Evolutionary conservation across 2,329 filamentous ascomycete genomes (phyloP).

Genomic region (Colletotrichum camelliae): DNA sequence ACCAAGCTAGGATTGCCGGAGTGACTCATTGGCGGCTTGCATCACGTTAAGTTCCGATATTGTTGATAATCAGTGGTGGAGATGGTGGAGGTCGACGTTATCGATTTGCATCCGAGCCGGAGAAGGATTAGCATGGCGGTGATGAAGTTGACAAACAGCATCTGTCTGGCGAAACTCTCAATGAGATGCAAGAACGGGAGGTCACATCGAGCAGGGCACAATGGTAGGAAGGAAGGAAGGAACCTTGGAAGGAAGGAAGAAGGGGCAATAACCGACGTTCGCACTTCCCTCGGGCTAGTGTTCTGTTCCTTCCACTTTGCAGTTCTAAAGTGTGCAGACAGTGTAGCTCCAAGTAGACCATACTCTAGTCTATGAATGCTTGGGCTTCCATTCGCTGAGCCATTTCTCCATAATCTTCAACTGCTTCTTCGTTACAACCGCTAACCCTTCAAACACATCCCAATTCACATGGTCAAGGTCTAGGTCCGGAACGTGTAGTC

Average conservation of each 20-base stretch:
- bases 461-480: neutral
- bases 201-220: neutral
- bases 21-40: neutral
- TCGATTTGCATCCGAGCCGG: neutral
- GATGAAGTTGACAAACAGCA: neutral
- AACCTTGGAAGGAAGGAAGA: neutral
- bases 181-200: neutral
- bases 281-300: neutral
- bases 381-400: constrained; percentile 16
- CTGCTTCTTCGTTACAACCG: neutral
- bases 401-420: constrained; percentile 16
- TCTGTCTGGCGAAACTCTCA: neutral
- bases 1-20: neutral
- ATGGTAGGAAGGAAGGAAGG: neutral
- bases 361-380: neutral
- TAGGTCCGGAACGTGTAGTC: constrained; percentile 4
- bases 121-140: neutral
- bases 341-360: neutral
- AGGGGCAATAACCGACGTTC: neutral
- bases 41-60: neutral
- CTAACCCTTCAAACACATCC: neutral
- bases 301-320: neutral
- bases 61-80: neutral
- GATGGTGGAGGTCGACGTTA: neutral
- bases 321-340: neutral